Conservation (phyloP, 2,329 filamentous ascomycete genomes). For the Colletotrichum tamarilloi region DNA sequence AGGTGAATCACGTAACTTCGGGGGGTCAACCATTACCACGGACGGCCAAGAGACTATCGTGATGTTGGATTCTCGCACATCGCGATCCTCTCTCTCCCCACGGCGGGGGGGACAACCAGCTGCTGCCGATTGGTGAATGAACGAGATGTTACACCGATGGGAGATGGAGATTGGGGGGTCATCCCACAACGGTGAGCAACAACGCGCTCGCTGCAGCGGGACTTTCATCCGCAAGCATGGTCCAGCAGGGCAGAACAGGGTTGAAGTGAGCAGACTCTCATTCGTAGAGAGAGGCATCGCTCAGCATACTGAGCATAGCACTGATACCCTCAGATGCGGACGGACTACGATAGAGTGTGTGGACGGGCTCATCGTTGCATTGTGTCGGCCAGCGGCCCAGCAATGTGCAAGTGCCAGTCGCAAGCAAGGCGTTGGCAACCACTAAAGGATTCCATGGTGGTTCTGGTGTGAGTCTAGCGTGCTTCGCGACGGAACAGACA, state of each 20-base stretch:
- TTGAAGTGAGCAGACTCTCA: not conserved
- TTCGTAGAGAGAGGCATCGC: too few species aligned
- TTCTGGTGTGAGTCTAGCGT: constrained; percentile 36
- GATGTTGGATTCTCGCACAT: constrained; percentile 17
- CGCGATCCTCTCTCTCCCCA: constrained; percentile 10
- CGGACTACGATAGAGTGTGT: not conserved
- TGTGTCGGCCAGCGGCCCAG: constrained; percentile 18
- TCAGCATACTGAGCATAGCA: not conserved
- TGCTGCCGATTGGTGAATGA: constrained; percentile 34
- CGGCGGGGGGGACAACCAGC: not conserved
- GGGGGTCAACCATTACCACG: constrained; percentile 17
- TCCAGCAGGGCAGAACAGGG: not conserved
- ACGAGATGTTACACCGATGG: constrained; percentile 34
- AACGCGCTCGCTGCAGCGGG: not conserved
- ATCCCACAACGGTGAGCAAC: constrained; percentile 16
- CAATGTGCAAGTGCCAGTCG: constrained; percentile 6
- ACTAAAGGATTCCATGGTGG: constrained; percentile 25
- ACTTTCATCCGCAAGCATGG: not conserved
- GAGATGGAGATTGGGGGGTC: constrained; percentile 19
- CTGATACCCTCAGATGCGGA: too few species aligned
- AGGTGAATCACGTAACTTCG: constrained; percentile 16
- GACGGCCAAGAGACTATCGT: constrained; percentile 19
- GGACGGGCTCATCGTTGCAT: not conserved
- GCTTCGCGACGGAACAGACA: constrained; percentile 27
- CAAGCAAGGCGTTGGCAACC: constrained; percentile 14